Evolutionary conservation across 2,329 filamentous ascomycete genomes (phyloP).

Genomic region (Colletotrichum somersetense): DNA sequence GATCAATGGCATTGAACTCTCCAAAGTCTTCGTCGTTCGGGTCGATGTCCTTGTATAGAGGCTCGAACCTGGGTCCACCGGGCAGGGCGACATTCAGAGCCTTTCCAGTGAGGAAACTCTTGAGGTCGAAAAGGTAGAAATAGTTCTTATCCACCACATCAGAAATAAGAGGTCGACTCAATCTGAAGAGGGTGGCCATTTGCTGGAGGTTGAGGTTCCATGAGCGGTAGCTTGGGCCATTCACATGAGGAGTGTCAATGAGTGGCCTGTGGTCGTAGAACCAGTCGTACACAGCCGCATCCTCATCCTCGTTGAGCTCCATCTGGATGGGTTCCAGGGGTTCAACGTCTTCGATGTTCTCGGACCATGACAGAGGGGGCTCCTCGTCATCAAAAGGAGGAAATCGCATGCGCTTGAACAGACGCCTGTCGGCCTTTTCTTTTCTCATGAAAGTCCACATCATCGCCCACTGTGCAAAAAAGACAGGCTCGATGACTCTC

Average conservation of each 20-base stretch:
- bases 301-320: constrained; percentile 95
- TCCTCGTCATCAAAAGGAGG: constrained; percentile 99
- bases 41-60: constrained; percentile 97
- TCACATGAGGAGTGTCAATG: constrained; percentile 91
- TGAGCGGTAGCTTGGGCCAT: constrained; percentile 94
- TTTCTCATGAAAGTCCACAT: constrained; percentile 99
- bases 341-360: constrained; percentile 99
- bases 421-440: constrained; percentile 93
- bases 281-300: constrained; percentile 93
- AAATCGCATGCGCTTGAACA: constrained; percentile 99
- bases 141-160: constrained; percentile 97
- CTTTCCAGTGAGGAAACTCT: constrained; percentile 96
- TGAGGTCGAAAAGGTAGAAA: constrained; percentile 95
- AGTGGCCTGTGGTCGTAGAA: constrained; percentile 96
- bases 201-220: constrained; percentile 95
- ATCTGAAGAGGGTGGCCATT: constrained; percentile 94
- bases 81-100: constrained; percentile 97
- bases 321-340: constrained; percentile 98
- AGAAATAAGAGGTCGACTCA: constrained; percentile 90
- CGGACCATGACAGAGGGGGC: constrained; percentile 95
- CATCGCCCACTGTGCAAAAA: constrained; percentile 98
- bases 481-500: constrained; percentile 96
- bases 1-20: constrained; percentile 99
- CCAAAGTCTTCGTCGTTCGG: constrained; percentile 99
- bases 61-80: constrained; percentile 97